Evolutionary conservation across 768 basidiomycete genomes (phyloP), one percentile per base, ranked within the genome.

Genomic region (Auricularia sp.): DNA sequence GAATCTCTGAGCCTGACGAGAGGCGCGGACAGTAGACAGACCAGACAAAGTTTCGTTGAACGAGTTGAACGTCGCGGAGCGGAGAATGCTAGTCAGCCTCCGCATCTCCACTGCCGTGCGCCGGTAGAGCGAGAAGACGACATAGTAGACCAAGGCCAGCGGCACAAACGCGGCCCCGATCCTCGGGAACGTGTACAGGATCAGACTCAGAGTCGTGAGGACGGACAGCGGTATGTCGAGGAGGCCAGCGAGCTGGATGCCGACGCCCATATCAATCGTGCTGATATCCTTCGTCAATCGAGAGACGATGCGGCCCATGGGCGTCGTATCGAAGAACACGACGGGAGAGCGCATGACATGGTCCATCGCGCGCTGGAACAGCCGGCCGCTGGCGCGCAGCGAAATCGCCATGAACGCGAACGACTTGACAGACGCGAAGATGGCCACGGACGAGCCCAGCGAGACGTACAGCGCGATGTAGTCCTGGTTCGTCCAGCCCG

Each of bases 261-360:
- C 62, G 44, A 59, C 34, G 24, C 56, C 73, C 6, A 5, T 5
- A 18, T 51, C 47, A 18, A 1, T 78, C 81, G 65, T 85, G 81
- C 73, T 85, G 83, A 71, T 35, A 29, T 87, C 85, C 67, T 85
- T 86, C 2, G 84, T 84, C 18, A 87, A 71, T 3, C 83, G 77
- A 2, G 84, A 84, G 44, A 83, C 73, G 51, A 86, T 82, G 45
- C 85, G 75, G 0, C 85, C 85, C 70, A 85, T 80, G 0, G 86
- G 86, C 0, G 87, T 89, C 0, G 86, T 86, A 70, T 91, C 89
- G 70, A 88, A 89, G 75, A 89, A 90, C 3, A 84, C 81, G 0
- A 79, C 72, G 0, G 87, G 85, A 6, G 87, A 86, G 3, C 80
- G 75, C 63, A 92, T 70, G 4, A 92, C 85, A 14, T 78, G 77